Evolutionary conservation across 257 asterid species (phyloP), one percentile per base, ranked within the genome.

Genomic region (Dorcoceras hygrometricum): DNA sequence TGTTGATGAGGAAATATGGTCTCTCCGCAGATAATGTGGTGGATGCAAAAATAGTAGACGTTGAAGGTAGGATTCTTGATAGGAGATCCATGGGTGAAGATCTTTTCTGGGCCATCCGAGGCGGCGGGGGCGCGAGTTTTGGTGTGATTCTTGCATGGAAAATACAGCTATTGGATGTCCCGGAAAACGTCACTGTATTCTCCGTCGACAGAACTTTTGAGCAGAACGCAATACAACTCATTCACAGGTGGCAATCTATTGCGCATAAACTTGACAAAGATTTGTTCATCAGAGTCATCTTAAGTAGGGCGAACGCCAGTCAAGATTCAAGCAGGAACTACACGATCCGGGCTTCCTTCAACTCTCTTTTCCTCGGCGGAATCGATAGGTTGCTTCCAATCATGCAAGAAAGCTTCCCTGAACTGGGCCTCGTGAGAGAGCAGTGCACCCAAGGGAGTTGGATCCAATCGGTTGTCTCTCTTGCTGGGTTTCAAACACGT

Each of bases 61-160:
- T 53, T 11, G 43, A 67, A 2, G 84, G 84, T 1, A 76, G 62
- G 6, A 74, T 73, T 8, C 75, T 76, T 0, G 66, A 76, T 27
- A 34, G 77, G 16, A 22, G 67, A 60, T 62, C 77, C 11, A 79
- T 76, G 84, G 81, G 81, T 0, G 78, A 71, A 20, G 78, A 65
- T 9, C 69, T 75, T 26, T 79, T 73, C 69, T 79, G 79, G 81
- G 81, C 81, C 6, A 76, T 72, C 5, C 55, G 78, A 46, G 83
- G 80, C 2, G 83, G 81, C 2, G 79, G 81, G 0, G 79, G 73
- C 2, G 77, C 77, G 6, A 80, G 81, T 65, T 73, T 74, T 5
- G 75, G 82, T 2, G 71, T 80, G 5, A 62, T 80, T 0, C 29
- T 51, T 1, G 75, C 77, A 0, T 80, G 84, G 84, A 77, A 74